phyloP scores from a whole-genome alignment of 495 filamentous ascomycete genomes.

The Penicillium nucicola region DNA sequence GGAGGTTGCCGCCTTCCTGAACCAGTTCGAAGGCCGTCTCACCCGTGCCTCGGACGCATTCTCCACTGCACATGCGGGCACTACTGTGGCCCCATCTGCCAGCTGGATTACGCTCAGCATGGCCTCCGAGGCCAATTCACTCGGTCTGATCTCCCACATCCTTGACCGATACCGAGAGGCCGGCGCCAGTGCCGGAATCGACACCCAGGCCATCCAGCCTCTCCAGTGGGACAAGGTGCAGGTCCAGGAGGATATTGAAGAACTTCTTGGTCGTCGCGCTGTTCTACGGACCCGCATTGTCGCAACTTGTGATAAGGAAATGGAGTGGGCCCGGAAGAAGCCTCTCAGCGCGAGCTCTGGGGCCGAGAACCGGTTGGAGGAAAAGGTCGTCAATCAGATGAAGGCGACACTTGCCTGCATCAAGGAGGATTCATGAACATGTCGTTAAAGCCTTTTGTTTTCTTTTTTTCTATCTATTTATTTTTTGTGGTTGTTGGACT shows the following conservation, averaged over 20 bases:
- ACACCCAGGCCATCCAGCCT: conserved; percentile 57
- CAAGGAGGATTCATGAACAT: conserved; percentile 38
- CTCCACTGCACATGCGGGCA: conserved; percentile 39
- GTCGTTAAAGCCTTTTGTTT: conserved; percentile 13
- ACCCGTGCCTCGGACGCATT: conserved; percentile 59
- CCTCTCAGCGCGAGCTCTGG: conserved; percentile 31
- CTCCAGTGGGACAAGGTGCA: conserved; percentile 68
- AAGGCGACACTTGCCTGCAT: conserved; percentile 39
- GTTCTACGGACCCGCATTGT: conserved; percentile 65
- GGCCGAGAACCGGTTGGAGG: conserved; percentile 63
- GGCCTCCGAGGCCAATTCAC: conserved; percentile 70
- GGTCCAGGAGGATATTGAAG: conserved; percentile 76
- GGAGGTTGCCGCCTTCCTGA: conserved; percentile 82
- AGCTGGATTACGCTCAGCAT: conserved; percentile 64
- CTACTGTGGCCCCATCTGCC: conserved; percentile 28
- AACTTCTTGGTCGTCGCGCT: conserved; percentile 60
- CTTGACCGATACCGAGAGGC: conserved; percentile 58
- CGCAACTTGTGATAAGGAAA: conserved; percentile 68
- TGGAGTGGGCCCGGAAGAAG: conserved; percentile 56
- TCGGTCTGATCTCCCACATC: conserved; percentile 69
- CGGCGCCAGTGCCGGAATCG: conserved; percentile 54
- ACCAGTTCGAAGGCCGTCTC: conserved; percentile 76
- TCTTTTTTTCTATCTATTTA: conserved; percentile 5
- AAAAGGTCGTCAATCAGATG: conserved; percentile 67
- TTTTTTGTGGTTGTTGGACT: conserved; percentile 13